Base-by-base conservation (phyloP, 139 green algal species). In the Astrephomene gubernaculifera region DNA sequence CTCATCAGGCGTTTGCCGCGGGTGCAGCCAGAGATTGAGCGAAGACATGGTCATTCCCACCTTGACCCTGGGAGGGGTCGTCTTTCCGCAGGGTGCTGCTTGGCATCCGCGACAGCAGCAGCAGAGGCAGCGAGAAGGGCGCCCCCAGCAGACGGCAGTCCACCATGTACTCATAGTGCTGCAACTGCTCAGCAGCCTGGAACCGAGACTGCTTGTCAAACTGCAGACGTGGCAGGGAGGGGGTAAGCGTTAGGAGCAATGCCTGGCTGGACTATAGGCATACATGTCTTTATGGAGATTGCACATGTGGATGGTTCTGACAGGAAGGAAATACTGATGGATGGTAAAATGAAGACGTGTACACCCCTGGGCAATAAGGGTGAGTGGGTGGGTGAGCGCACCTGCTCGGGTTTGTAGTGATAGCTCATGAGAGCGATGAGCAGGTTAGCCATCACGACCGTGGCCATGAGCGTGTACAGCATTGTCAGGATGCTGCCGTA, bases 401-500 rank as follows among this genome's bases (percentile, higher is more conserved):
- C 71, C 71, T 67, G 65, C 0, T 44, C 71, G 4, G 71, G 71
- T 33, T 80, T 9, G 49, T 35, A 80, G 33, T 80, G 52, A 10
- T n/a, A 68, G 24, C 12, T 69, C 52, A 68, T 49, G 72, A 81
- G n/a, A 22, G 72, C 49, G 39, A 81, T 81, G 10, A 81, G 35
- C 72, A 81, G 52, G 35, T 81, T 81, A 35, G 72, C 45, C 4
- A 81, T n/a, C 4, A 81, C 22, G 1, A 81, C 72, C 1, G 72
- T 38, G 8, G 52, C 72, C 2, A 60, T 44, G 0, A 81, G 2
- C 2, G 72, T 60, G 52, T 69, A 81, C 29, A 68, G 35, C 49
- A 81, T 4, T 5, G 68, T 21, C 33, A 81, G 35, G 35, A 81
- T 35, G 72, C 52, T 81, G 72, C 72, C 72, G 72, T 68, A 81